Evolutionary conservation across 345 rosid genomes (phyloP).

Genomic region (Pistacia integerrima): DNA sequence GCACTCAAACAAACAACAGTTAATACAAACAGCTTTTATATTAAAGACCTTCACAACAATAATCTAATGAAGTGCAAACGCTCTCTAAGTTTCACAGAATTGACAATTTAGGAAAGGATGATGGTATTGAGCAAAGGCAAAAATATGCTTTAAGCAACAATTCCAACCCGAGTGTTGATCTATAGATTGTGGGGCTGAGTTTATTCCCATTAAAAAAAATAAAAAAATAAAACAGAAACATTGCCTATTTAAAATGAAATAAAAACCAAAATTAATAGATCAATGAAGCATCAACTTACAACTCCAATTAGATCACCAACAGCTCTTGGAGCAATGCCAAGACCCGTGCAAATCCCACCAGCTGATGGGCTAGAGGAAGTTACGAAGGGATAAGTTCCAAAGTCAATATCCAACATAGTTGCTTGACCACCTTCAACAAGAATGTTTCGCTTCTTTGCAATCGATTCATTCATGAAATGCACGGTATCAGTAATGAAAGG

Average conservation of each 20-base stretch:
- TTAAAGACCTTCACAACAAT: neutral
- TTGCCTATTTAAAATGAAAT: neutral
- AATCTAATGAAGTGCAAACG: neutral
- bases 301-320: conserved; percentile 95
- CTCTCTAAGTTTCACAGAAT: neutral
- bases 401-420: conserved; percentile 93
- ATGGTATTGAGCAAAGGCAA: neutral
- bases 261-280: conserved; percentile 12
- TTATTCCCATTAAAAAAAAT: too few relatives aligned
- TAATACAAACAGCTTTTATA: neutral
- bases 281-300: conserved; percentile 45
- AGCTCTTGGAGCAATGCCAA: conserved; percentile 91
- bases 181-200: neutral
- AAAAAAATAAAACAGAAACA: neutral
- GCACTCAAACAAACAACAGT: neutral
- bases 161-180: neutral
- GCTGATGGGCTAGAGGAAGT: conserved; percentile 98
- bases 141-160: neutral
- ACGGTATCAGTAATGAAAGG: conserved; percentile 89
- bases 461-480: conserved; percentile 78
- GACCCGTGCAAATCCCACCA: conserved; percentile 95
- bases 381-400: conserved; percentile 96
- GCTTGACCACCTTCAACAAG: conserved; percentile 99
- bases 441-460: conserved; percentile 72
- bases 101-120: neutral